Conservation (phyloP, 164 flowering plant genomes). For the Sextonia rubra region DNA sequence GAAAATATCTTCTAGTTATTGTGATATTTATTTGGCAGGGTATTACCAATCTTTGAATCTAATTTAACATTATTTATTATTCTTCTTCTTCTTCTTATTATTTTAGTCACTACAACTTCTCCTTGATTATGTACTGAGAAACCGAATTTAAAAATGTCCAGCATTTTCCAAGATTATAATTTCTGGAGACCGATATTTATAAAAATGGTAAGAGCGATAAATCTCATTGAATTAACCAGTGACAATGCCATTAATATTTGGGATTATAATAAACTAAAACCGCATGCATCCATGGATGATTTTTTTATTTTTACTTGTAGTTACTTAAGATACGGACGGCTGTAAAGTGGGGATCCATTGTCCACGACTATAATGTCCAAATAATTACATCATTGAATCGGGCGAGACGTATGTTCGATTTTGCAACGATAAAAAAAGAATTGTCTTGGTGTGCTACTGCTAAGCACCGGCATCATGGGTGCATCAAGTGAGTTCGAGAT, state of each 20-base stretch:
- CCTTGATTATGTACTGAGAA: too few species aligned
- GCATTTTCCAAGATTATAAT: too few species aligned
- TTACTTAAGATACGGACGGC: not conserved
- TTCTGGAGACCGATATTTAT: too few species aligned
- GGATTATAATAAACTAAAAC: not conserved
- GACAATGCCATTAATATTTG: not conserved
- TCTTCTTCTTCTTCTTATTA: too few species aligned
- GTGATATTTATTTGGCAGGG: too few species aligned
- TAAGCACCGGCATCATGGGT: not conserved
- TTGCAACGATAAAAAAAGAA: not conserved
- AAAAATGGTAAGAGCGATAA: too few species aligned
- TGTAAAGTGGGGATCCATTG: not conserved
- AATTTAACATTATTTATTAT: too few species aligned
- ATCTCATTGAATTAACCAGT: not conserved
- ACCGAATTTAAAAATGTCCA: too few species aligned
- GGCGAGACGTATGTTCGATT: not conserved
- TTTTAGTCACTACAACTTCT: too few species aligned
- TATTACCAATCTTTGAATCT: too few species aligned
- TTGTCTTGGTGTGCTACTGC: not conserved
- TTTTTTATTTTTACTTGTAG: not conserved
- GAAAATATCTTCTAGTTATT: too few species aligned
- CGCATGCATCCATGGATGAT: not conserved
- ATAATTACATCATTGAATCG: not conserved
- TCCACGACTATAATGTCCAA: not conserved
- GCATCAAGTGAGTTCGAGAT: not conserved